Conservation (phyloP, 176 grass and related monocot species). For the Miscanthus lutarioriparius region DNA sequence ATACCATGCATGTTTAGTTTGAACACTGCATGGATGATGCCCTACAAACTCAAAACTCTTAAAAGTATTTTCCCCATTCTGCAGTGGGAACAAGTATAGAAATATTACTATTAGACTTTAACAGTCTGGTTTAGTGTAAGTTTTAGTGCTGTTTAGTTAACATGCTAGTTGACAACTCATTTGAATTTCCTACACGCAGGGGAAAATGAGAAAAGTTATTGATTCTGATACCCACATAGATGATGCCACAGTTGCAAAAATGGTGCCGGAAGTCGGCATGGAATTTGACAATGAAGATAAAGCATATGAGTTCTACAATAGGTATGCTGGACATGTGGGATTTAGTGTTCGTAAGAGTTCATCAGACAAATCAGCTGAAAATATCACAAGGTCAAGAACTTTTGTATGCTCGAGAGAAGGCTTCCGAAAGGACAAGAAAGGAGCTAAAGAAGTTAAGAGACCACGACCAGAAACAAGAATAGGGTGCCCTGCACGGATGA, state of each 20-base stretch:
- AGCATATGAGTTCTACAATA: constrained; percentile 90
- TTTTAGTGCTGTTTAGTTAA: constrained; percentile 9
- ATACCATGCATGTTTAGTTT: constrained; percentile 4
- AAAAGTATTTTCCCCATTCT: neutral
- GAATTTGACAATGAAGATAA: constrained; percentile 88
- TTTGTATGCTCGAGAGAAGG: constrained; percentile 97
- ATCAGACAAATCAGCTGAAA: constrained; percentile 84
- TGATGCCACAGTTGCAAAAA: constrained; percentile 48
- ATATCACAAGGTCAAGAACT: constrained; percentile 83
- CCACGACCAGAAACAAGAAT: constrained; percentile 85
- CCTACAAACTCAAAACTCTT: neutral
- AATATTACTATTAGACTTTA: neutral
- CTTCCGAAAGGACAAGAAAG: constrained; percentile 94
- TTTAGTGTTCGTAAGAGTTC: constrained; percentile 94
- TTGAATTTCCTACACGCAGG: constrained; percentile 44
- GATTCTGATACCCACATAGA: constrained; percentile 62
- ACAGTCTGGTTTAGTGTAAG: neutral
- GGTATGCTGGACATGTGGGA: constrained; percentile 78
- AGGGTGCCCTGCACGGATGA: constrained; percentile 76
- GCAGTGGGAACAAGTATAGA: neutral
- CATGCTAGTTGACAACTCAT: neutral
- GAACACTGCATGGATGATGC: neutral
- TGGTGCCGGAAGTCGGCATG: constrained; percentile 68
- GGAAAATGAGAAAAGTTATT: constrained; percentile 83
- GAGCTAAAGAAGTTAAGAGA: constrained; percentile 81